Base-by-base conservation (phyloP, 2,329 filamentous ascomycete species). In the Fusarium sp. region DNA sequence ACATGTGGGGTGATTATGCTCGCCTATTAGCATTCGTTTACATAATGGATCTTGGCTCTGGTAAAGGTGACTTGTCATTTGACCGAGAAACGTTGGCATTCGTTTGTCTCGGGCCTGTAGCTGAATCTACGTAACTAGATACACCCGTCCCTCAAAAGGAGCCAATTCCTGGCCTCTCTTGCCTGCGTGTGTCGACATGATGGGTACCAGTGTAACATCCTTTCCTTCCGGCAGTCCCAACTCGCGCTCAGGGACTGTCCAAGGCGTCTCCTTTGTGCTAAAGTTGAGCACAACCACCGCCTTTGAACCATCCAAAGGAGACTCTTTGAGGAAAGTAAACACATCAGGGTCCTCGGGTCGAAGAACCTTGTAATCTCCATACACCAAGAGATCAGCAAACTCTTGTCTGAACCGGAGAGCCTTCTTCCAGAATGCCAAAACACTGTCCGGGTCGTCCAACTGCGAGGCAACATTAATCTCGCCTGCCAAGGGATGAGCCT, bases 381-480 rank as follows among this genome's bases (percentile, higher is more conserved):
- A 83, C 0, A 83, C 82, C 13, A 80, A 63, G 1, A 83, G 42
- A 38, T 82, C 80, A 1, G 76, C 74, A 40, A 83, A 77, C 61
- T 83, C 77, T 9, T 74, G 76, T 42, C 82, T 73, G 63, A 82
- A 81, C 2, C 33, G 68, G 1, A 80, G 65, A 65, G 77, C 75
- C 27, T 77, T 80, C 66, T 77, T 79, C 81, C 82, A 84, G 50
- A 81, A 84, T 1, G 76, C 77, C 0, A 82, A 63, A 2, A 81
- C 79, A 29, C 85, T 85, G 1, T 80, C 68, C 0, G 80, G 69
- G 33, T 87, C 83, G 0, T 82, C 70, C 0, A 82, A 73, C 78
- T 93, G 91, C 2, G 84, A 83, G 13, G 86, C 85, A 1, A 90
- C 91, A 68, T 93, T 93, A 78, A 91, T 82, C 14, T 82, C 77